Percentiles rank a stretch among this genome's conserved stretches.
These are phyloP conservation scores for Podaxis carcinomalis DNA, from an alignment of 768 basidiomycete genomes.

Conservation along the genomic window DNA sequence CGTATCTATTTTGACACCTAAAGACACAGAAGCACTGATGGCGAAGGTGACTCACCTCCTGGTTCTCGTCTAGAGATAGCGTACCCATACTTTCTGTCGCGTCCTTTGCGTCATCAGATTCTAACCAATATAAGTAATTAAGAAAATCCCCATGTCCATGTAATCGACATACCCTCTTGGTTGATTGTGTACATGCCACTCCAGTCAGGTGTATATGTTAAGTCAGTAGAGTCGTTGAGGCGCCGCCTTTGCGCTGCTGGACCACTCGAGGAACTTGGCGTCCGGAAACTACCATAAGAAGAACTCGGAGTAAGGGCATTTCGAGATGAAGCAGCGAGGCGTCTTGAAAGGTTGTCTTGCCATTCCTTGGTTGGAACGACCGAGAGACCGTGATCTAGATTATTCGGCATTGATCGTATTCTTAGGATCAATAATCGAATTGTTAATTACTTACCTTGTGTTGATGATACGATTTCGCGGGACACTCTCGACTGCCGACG, in stretches of 20 bases:
- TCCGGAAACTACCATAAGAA: conserved; percentile 17
- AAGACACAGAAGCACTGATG: neutral
- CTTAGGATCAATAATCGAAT: neutral
- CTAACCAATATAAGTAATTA: neutral
- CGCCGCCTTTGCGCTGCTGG: conserved; percentile 41
- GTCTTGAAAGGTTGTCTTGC: conserved; percentile 68
- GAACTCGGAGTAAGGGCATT: conserved; percentile 16
- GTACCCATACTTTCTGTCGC: conserved; percentile 60
- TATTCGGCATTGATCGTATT: conserved; percentile 3
- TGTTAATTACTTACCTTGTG: conserved; percentile 37
- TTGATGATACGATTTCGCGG: conserved; percentile 76
- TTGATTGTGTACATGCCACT: conserved; percentile 59
- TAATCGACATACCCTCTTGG: conserved; percentile 18
- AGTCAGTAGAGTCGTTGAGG: conserved; percentile 29
- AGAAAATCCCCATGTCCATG: neutral
- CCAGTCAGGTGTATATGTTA: conserved; percentile 40
- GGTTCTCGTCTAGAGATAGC: conserved; percentile 71
- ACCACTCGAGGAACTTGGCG: conserved; percentile 12
- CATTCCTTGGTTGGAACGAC: conserved; percentile 70
- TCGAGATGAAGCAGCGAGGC: conserved; percentile 35
- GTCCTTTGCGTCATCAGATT: conserved; percentile 37
- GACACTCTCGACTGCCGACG: conserved; percentile 74
- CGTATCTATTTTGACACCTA: conserved; percentile 51
- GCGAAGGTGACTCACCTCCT: conserved; percentile 44
- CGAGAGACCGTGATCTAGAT: conserved; percentile 53